Evolutionary conservation across 2,329 filamentous ascomycete genomes (phyloP).

Genomic region (Aureobasidium zeae): DNA sequence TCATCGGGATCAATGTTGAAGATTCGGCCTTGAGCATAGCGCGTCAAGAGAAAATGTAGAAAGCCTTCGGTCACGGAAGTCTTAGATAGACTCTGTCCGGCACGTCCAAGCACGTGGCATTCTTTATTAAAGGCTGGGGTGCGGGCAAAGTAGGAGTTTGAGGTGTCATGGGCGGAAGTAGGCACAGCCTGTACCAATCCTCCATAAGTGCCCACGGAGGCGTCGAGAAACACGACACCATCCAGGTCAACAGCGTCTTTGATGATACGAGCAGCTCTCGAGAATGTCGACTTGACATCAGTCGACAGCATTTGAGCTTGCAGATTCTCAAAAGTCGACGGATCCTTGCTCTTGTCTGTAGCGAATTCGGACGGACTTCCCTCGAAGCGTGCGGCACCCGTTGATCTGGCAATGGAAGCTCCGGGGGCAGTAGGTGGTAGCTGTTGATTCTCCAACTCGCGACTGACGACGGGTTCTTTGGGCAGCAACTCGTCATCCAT

Average conservation of each 20-base stretch:
- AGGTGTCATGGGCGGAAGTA: not conserved
- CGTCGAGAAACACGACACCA: slow-evolving; percentile 39
- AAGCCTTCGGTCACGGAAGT: slow-evolving; percentile 19
- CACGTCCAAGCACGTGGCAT: not conserved
- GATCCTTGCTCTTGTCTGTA: no score
- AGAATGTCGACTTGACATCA: slow-evolving; percentile 32
- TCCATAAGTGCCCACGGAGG: slow-evolving; percentile 23
- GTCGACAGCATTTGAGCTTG: slow-evolving; percentile 13
- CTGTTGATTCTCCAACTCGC: not conserved
- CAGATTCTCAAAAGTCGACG: not conserved
- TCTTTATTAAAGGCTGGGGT: not conserved
- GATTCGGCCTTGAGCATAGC: slow-evolving; percentile 21
- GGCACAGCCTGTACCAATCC: slow-evolving; percentile 17
- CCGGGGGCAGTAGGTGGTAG: not conserved
- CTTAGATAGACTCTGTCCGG: not conserved
- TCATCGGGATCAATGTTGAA: slow-evolving; percentile 20
- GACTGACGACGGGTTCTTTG: not conserved
- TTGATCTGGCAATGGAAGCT: not conserved
- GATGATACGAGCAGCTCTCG: slow-evolving; percentile 40
- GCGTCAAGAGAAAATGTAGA: slow-evolving; percentile 20
- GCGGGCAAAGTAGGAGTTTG: slow-evolving; percentile 1
- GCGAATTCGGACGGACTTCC: not conserved
- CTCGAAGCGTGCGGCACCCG: not conserved
- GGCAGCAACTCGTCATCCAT: slow-evolving; percentile 3
- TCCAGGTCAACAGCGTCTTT: slow-evolving; percentile 41